Conservation (phyloP, 257 asterid genomes). For the Pogostemon cablin region DNA sequence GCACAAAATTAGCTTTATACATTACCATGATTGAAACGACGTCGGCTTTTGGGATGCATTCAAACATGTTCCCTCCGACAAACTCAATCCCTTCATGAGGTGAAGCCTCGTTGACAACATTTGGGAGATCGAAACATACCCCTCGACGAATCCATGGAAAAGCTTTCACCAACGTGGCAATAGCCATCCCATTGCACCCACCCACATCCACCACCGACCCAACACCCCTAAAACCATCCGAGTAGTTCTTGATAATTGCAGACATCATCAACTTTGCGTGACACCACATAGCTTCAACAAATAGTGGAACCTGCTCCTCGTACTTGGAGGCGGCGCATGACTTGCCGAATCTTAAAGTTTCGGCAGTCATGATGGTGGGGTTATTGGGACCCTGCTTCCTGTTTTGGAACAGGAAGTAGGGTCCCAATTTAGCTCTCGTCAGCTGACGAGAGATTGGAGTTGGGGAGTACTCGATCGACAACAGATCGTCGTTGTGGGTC, state of each 20-base stretch:
- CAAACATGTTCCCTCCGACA: no score
- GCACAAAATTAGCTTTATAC: no score
- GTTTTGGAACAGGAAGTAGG: conserved; percentile 34
- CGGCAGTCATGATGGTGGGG: no score
- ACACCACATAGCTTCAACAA: conserved; percentile 40
- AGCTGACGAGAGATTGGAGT: conserved; percentile 21
- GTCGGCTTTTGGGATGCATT: conserved; percentile 19
- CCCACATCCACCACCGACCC: no score
- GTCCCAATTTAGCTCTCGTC: conserved; percentile 37
- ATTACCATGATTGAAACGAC: no score
- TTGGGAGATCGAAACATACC: conserved; percentile 48
- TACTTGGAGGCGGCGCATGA: no score
- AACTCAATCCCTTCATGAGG: conserved; percentile 34
- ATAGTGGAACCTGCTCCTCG: background rate
- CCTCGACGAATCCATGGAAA: conserved; percentile 11
- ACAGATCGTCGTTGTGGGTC: background rate
- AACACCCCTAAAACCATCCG: no score
- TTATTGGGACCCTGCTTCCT: no score
- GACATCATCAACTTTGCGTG: conserved; percentile 37
- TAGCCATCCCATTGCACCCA: no score
- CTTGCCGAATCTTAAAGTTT: no score
- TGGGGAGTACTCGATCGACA: background rate
- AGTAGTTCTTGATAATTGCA: conserved; percentile 24
- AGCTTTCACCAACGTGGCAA: no score
- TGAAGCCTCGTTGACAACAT: conserved; percentile 42